These are phyloP conservation scores for Aspergillus sp. DNA, from an alignment of 2,329 filamentous ascomycete genomes.

Conservation along the genomic window DNA sequence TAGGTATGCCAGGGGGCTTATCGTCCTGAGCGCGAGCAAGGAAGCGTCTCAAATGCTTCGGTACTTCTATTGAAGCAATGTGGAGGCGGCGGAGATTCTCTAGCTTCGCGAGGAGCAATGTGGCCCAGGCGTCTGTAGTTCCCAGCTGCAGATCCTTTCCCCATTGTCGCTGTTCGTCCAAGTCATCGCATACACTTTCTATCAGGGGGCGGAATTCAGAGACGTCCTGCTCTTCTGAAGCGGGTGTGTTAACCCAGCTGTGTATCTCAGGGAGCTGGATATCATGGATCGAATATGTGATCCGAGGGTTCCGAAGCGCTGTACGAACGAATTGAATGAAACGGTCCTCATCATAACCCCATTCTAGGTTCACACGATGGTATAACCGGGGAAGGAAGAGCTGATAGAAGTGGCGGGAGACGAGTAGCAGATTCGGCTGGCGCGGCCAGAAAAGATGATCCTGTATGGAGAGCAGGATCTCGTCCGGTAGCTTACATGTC, in stretches of 20 bases:
- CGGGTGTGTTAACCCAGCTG: not conserved
- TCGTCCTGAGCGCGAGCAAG: not conserved
- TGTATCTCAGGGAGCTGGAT: not conserved
- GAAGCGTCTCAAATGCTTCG: not conserved
- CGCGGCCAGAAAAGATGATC: not conserved
- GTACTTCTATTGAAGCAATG: not conserved
- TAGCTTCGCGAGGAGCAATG: not conserved
- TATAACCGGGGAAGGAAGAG: not conserved
- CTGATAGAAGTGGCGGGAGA: not conserved
- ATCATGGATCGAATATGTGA: not conserved
- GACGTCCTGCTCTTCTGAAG: not conserved
- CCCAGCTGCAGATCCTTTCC: not conserved
- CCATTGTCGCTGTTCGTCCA: not conserved
- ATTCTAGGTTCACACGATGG: not conserved
- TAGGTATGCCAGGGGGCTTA: not conserved
- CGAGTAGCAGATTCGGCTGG: not conserved
- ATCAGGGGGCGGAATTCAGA: not conserved
- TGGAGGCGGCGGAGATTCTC: not conserved
- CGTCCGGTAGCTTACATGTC: not conserved
- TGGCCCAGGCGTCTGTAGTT: not conserved
- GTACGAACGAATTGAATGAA: not conserved
- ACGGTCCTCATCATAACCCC: not conserved
- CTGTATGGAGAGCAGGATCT: not conserved
- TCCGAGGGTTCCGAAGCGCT: not conserved
- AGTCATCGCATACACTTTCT: not conserved